Conservation (phyloP, 2,329 filamentous ascomycete genomes). For the Sporothrix dimorphospora region DNA sequence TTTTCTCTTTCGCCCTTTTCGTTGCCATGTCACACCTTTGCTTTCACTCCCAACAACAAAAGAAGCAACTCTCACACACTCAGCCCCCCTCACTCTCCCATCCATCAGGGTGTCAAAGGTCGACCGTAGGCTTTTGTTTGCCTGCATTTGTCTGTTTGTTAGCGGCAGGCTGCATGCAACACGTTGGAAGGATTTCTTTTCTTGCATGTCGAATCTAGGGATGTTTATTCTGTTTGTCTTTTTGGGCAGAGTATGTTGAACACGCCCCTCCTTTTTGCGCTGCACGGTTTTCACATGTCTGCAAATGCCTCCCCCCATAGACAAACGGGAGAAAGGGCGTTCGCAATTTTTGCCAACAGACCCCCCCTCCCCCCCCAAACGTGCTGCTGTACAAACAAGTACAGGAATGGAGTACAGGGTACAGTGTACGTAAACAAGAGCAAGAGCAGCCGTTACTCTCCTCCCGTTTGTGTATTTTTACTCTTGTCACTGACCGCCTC, state of each 20-base stretch:
- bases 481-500: neutral
- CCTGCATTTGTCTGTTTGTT: neutral
- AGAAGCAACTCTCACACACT: neutral
- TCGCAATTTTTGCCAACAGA: neutral
- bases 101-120: neutral
- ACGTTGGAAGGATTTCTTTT: neutral
- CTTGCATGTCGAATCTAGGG: neutral
- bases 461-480: neutral
- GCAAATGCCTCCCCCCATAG: neutral
- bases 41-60: neutral
- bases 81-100: slow-evolving; percentile 1
- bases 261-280: neutral
- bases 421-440: neutral
- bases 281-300: slow-evolving; percentile 8
- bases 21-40: neutral
- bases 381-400: neutral
- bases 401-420: neutral
- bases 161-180: neutral
- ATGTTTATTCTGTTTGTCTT: neutral
- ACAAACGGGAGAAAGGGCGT: neutral
- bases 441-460: neutral
- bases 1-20: neutral
- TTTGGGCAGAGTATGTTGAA: neutral
- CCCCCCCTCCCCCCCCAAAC: neutral
- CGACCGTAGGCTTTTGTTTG: neutral